Evolutionary conservation across 805 yeast genomes (phyloP), one percentile per base, ranked within the genome.

Genomic region (Sungouiella thailandica): DNA sequence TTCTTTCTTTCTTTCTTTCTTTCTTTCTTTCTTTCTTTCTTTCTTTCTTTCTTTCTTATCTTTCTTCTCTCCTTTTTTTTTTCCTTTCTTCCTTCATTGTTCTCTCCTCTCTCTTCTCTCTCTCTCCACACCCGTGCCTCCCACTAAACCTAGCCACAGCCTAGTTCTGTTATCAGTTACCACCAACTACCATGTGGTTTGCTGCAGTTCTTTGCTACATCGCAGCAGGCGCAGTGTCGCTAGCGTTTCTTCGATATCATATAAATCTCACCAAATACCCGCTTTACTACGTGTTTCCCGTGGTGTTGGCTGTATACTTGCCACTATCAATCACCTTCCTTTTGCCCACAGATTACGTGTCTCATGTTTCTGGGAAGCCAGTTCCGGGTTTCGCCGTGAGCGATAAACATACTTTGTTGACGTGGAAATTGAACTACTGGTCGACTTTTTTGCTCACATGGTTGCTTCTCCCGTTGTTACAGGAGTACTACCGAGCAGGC

Each of bases 361-460:
- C 83, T 8, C 69, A 78, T 22, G 59, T 69, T 31, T 55, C 65
- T 16, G 57, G 58, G 15, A 58, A 52, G 13, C 47, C 61, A 8
- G 52, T 58, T n/a, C 43, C 53, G 11, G 56, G 76, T 46, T 68
- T 80, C 43, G 28, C 15, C n/a, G 26, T 44, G 12, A 31, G 40
- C 10, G 47, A 40, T 23, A 23, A 23, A 2, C 68, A 67, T 30
- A 39, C 38, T 9, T 59, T 77, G n/a, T 50, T 65, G 4, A 50
- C 82, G 25, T 86, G 95, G 95, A 72, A 82, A 46, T 49, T 75
- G 29, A 78, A 81, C 34, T 86, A 86, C 55, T 86, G 95, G 95
- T 59, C 74, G 7, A 83, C 94, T 1, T 86, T 85, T 47, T 50
- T 68, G n/a, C 59, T 85, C 35, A 86, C 94, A 26, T 86, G 95